Evolutionary conservation across 257 asterid species (phyloP), one percentile per base, ranked within the genome.

Genomic region (Anisodus tanguticus): DNA sequence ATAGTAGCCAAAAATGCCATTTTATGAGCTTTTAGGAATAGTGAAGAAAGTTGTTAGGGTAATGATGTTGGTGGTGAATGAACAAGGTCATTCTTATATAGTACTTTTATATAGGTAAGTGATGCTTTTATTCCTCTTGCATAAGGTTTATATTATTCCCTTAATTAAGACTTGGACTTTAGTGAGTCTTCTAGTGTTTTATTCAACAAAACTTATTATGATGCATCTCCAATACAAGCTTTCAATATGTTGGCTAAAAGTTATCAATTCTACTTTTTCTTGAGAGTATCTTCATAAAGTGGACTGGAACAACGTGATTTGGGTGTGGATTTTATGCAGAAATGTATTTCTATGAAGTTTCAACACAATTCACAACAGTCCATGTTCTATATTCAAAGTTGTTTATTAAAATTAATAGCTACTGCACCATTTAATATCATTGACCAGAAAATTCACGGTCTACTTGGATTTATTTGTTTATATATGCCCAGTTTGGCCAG

Each of bases 1-100:
- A 63, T 49, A 54, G 71, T 72, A 83, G 90, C 71, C 22, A 85
- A 57, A 78, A 85, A 87, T 82, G 91, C 94, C 95, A 93, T 92
- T 59, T 51, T 79, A 55, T 71, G 12, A 41, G 45, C 15, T 45
- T 49, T 81, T 10, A 8, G 26, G 80, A 78, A 77, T 53, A 13
- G 3, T 39, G 26, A 47, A 77, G 81, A 53, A 76, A 51, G n/a
- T 26, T 12, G 15, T 19, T 43, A 49, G 22, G 80, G 62, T 16
- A 3, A n/a, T 83, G 41, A 8, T 60, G 79, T 2, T 43, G 13
- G 47, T 53, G 1, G 45, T 84, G 67, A 4, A 31, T 58, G 49
- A 41, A 49, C 41, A 35, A n/a, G 3, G 17, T 11, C 72, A 6
- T 26, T 62, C 51, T 64, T 81, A 81, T 81, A 81, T 45, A 66